Evolutionary conservation across 202 grass and related monocot species (phyloP), one percentile per base, ranked within the genome.

Genomic region (Musa balbisiana): DNA sequence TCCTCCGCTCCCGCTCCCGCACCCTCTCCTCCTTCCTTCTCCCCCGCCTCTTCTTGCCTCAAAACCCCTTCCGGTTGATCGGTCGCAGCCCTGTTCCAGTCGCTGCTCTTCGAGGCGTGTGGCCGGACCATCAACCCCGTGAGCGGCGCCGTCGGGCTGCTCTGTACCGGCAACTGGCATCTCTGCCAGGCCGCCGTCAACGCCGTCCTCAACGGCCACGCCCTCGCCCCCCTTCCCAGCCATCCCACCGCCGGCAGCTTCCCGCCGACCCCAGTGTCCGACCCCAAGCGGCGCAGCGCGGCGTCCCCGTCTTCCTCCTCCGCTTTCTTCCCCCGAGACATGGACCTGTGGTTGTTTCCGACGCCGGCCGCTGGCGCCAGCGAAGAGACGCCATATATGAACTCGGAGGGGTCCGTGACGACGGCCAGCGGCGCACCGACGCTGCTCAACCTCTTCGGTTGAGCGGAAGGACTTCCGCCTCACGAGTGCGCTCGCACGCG

Each of bases 371-470:
- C 26, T 27, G 26, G 2, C 26, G 26, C 26, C 26, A 27, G 26
- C 26, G 26, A 27, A 27, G 26, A 27, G 67, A 69, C 67, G 43
- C 67, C 67, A 14, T 69, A 29, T 29, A 69, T 49, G 29, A 69
- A 69, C 67, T 69, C 67, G 33, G 43, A 69, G 15, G 67, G 67
- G n/a, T 69, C 67, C 0, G 67, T 69, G 67, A 51, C 67, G 26
- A 69, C 67, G 3, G 23, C 15, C 16, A 16, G 33, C 67, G 27
- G 27, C 12, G 50, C 10, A 2, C 71, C 51, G 71, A 27, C 0
- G 52, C 71, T 73, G 25, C 71, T 73, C 23, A n/a, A 55, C 24
- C 71, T 73, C 52, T 56, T 73, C 71, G 71, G 27, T 1, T 73
- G 71, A 73, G 23, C 11, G 8, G 20, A 27, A 2, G 26, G 26